Evolutionary conservation across 2,329 filamentous ascomycete species (phyloP).

Genomic region (Ceratocystis variospora): DNA sequence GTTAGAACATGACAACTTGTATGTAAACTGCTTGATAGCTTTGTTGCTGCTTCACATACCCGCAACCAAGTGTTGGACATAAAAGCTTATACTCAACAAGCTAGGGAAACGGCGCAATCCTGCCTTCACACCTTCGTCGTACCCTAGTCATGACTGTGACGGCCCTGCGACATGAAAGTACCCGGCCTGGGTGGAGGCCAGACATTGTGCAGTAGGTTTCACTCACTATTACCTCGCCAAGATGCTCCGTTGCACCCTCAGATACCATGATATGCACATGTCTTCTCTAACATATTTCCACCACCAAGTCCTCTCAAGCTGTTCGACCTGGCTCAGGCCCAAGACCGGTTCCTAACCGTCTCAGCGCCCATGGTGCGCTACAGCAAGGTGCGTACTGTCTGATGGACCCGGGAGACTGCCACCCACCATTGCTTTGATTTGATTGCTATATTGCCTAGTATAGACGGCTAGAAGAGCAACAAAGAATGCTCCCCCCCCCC

Average conservation of each 20-base stretch:
- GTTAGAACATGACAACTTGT: too few relatives aligned
- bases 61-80: too few relatives aligned
- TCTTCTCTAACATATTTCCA: neutral
- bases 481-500: neutral
- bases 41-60: too few relatives aligned
- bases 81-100: neutral
- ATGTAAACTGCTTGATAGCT: too few relatives aligned
- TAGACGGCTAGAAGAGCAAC: neutral
- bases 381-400: slow-evolving; percentile 34
- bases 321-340: slow-evolving; percentile 40
- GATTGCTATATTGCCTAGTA: neutral
- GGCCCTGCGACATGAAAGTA: neutral
- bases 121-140: neutral
- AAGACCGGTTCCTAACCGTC: slow-evolving; percentile 42
- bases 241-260: neutral
- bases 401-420: neutral
- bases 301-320: slow-evolving; percentile 41
- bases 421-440: neutral
- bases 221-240: neutral
- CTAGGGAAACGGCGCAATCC: neutral
- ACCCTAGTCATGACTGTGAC: slow-evolving; percentile 4
- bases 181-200: slow-evolving; percentile 8
- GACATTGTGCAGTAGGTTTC: slow-evolving; percentile 17
- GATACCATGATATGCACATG: neutral
- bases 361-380: slow-evolving; percentile 57